Conservation (phyloP, 345 rosid genomes). For the Hirschfeldia incana region DNA sequence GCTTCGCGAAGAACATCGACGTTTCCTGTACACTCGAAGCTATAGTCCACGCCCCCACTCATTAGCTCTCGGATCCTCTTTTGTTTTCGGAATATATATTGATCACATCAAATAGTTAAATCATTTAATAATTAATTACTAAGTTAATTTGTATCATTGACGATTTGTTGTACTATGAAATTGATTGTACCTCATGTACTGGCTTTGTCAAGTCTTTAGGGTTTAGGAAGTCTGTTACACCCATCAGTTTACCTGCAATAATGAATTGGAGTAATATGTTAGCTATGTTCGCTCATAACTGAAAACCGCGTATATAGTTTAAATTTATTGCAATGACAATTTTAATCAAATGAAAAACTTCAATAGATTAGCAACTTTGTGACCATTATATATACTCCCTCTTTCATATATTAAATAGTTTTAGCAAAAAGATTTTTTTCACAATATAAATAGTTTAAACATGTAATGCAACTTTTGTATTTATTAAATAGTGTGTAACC, state of each 20-base stretch:
- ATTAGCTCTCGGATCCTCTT: conserved; percentile 57
- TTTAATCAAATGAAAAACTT: background rate
- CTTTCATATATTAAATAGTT: too few relatives aligned
- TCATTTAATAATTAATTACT: background rate
- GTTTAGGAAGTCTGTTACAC: conserved; percentile 36
- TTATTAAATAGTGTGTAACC: too few relatives aligned
- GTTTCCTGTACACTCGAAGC: conserved; percentile 63
- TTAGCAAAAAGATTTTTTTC: too few relatives aligned
- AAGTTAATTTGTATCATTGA: background rate
- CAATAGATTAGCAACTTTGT: background rate
- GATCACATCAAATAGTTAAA: background rate
- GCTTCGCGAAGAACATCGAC: conserved; percentile 62
- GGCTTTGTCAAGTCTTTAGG: conserved; percentile 36
- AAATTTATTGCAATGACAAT: background rate
- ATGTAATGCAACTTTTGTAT: too few relatives aligned
- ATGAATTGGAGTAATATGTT: conserved; percentile 4
- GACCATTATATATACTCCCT: background rate
- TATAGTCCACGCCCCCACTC: conserved; percentile 66
- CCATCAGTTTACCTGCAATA: conserved; percentile 30
- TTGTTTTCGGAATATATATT: conserved; percentile 11
- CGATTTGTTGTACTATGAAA: background rate
- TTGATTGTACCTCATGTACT: conserved; percentile 34
- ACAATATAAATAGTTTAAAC: too few relatives aligned
- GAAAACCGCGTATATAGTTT: background rate
- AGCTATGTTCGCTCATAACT: background rate